Base-by-base conservation (phyloP, 1,284 basidiomycete species). In the Tilletia horrida region DNA sequence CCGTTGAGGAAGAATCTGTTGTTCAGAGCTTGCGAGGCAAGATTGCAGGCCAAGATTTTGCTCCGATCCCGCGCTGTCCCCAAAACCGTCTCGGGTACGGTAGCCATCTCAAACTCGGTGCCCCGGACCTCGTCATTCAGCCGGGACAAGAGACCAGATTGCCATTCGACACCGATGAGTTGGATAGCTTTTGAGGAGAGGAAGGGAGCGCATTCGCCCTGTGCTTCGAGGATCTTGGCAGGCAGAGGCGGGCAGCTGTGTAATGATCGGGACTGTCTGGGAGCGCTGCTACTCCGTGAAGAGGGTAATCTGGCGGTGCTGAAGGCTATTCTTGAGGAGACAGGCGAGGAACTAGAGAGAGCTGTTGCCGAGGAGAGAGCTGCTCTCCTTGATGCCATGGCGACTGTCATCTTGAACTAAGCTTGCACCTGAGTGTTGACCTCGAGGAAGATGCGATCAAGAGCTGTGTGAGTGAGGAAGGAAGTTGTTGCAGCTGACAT, bases 1-100 rank as follows among this genome's bases (percentile, higher is more conserved):
- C 86, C 86, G 75, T 90, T 87, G 31, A 98, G 86, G 86, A 97
- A 98, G 86, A 93, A 98, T 77, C 88, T 89, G 83, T 97, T 97
- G 85, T 98, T 98, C 71, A 97, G 85, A 13, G 95, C 92, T 64
- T 92, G 87, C 71, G 90, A 90, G 2, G 93, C 93, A 78, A 94
- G 93, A 84, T 92, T 96, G 84, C 94, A 97, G 44, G 88, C 88
- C 61, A 94, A 84, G 2, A 88, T 86, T 69, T 88, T 84, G 44
- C 86, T 84, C 48, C 87, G 86, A 65, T 88, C 85, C 40, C 83
- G 81, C 1, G 92, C 87, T 3, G 90, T 87, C 63, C 86, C 85
- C 44, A 92, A 87, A 45, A 94, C 87, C 18, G 90, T 90, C 75
- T 96, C 88, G 0, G 87, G 86, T 45, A 94, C 86, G 55, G 84